A percentile compares a stretch with the other conserved stretches of the same genome.
Evolutionary conservation across 306 rosid species (phyloP).

Genomic region (Gleditsia sinensis): DNA sequence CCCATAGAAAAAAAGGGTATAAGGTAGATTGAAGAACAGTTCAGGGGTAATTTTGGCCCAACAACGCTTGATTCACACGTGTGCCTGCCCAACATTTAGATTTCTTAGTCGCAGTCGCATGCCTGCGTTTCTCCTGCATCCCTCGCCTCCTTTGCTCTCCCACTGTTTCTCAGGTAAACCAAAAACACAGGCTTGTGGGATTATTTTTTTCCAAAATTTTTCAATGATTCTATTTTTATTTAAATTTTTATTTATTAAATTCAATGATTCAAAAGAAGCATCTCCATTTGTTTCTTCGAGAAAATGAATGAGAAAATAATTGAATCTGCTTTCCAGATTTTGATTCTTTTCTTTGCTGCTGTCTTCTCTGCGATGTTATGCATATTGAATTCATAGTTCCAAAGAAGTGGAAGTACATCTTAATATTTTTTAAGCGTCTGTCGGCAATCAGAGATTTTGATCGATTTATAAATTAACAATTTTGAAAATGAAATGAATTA

Average conservation of each 20-base stretch:
- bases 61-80: slow-evolving; percentile 36
- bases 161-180: slow-evolving; percentile 30
- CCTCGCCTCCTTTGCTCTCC: slow-evolving; percentile 33
- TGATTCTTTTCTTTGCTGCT: not conserved
- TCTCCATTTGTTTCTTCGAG: not conserved
- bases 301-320: slow-evolving; percentile 5
- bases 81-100: slow-evolving; percentile 18
- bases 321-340: not conserved
- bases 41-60: not conserved
- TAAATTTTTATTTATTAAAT: not conserved
- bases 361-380: not conserved
- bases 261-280: not conserved
- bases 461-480: not conserved
- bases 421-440: not conserved
- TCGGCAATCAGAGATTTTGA: slow-evolving; percentile 20
- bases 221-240: not conserved
- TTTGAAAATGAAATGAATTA: not conserved
- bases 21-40: not conserved
- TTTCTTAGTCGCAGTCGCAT: slow-evolving; percentile 39
- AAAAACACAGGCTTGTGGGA: not conserved
- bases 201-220: not conserved
- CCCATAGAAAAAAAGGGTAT: not conserved
- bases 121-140: slow-evolving; percentile 39
- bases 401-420: not conserved
- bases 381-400: slow-evolving; percentile 2